phyloP scores from a whole-genome alignment of 176 grass and related monocot species.

The Eragrostis nindensis region DNA sequence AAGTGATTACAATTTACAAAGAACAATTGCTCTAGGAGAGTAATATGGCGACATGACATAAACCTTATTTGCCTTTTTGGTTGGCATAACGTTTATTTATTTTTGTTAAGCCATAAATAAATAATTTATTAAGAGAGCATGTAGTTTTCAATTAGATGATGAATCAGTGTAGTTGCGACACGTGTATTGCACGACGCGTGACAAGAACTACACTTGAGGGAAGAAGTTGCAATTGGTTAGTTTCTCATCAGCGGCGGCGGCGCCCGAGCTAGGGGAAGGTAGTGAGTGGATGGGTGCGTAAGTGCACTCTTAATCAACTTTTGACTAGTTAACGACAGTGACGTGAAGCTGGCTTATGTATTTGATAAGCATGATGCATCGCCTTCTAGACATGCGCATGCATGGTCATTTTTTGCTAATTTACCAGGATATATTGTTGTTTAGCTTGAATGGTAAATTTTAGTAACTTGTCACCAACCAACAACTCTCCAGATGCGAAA shows the following conservation, averaged over 20 bases:
- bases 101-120: too few species aligned
- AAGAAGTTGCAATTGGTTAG: not conserved
- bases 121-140: too few species aligned
- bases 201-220: not conserved
- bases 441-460: not conserved
- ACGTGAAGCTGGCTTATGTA: not conserved
- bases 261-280: not conserved
- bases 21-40: too few species aligned
- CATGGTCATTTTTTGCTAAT: not conserved
- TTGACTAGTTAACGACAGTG: not conserved
- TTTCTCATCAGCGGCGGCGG: conserved; percentile 8
- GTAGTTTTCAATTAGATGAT: too few species aligned
- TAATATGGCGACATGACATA: too few species aligned
- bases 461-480: not conserved
- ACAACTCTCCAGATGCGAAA: not conserved
- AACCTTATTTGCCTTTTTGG: too few species aligned
- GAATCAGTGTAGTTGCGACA: too few species aligned
- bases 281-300: conserved; percentile 15
- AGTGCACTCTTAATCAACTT: conserved; percentile 27
- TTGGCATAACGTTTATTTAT: too few species aligned
- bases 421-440: not conserved
- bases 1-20: too few species aligned
- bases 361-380: not conserved
- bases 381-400: not conserved
- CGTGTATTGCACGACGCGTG: too few species aligned